phyloP scores from a whole-genome alignment of 352 stramenopile genomes.

The Thalassiosira exigua region DNA sequence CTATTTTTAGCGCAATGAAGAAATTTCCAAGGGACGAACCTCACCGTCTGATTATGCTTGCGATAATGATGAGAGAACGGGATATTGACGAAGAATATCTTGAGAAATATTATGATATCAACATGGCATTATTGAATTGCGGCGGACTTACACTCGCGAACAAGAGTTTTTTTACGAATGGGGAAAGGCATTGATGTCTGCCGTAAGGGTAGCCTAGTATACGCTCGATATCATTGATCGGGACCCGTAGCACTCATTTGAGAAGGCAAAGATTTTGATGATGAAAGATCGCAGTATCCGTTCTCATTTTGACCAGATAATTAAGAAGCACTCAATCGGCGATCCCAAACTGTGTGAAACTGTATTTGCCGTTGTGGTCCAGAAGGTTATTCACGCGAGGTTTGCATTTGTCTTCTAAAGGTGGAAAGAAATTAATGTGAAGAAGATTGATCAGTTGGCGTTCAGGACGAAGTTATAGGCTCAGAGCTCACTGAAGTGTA shows the following conservation, averaged over 20 bases:
- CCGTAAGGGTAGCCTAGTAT: background rate
- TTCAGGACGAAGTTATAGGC: too few relatives aligned
- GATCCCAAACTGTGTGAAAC: too few relatives aligned
- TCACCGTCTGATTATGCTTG: background rate
- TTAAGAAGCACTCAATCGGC: too few relatives aligned
- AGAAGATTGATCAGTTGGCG: too few relatives aligned
- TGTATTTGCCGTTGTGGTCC: too few relatives aligned
- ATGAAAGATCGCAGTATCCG: too few relatives aligned
- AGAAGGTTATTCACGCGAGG: too few relatives aligned
- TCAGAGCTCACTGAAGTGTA: too few relatives aligned
- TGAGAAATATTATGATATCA: conserved; percentile 7
- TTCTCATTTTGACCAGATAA: too few relatives aligned
- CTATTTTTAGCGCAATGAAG: conserved; percentile 11
- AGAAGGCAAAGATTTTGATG: too few relatives aligned
- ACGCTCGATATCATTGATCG: background rate
- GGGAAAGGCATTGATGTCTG: conserved; percentile 8
- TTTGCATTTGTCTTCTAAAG: too few relatives aligned
- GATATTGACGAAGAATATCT: conserved; percentile 20
- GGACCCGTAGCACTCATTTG: background rate
- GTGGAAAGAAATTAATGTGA: too few relatives aligned
- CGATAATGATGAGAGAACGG: background rate
- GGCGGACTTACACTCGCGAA: conserved; percentile 12
- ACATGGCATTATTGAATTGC: conserved; percentile 6
- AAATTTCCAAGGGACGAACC: background rate
- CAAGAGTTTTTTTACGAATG: background rate